phyloP scores from a whole-genome alignment of 2,329 filamentous ascomycete genomes.

The Rugonectria rugulosa region DNA sequence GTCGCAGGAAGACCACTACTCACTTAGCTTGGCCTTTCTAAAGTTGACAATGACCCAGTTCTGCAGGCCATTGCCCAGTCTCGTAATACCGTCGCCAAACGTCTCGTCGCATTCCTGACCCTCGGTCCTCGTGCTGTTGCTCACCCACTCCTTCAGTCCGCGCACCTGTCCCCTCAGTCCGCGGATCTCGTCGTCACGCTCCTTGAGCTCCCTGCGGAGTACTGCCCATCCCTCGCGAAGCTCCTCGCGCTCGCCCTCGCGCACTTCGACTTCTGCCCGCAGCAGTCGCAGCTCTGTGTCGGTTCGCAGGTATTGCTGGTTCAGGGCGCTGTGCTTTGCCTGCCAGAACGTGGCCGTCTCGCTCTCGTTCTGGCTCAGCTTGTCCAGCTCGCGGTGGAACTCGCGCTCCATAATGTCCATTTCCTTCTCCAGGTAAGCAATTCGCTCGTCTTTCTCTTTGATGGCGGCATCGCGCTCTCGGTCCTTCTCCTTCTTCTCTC shows the following conservation, averaged over 20 bases:
- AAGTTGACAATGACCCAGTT: constrained; percentile 79
- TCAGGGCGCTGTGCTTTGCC: constrained; percentile 59
- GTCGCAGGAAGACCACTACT: constrained; percentile 26
- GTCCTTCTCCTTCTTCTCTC: constrained; percentile 35
- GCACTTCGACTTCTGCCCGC: constrained; percentile 56
- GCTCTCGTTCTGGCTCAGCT: constrained; percentile 60
- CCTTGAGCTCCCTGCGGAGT: constrained; percentile 53
- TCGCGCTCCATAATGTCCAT: constrained; percentile 60
- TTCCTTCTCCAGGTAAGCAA: constrained; percentile 61
- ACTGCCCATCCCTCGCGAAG: constrained; percentile 59
- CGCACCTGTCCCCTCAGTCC: constrained; percentile 66
- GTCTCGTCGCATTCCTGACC: constrained; percentile 72
- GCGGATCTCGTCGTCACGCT: constrained; percentile 64
- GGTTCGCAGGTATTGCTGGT: constrained; percentile 59
- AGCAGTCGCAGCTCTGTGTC: constrained; percentile 63
- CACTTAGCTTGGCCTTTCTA: constrained; percentile 66
- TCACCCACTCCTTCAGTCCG: constrained; percentile 76
- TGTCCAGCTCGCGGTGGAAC: constrained; percentile 61
- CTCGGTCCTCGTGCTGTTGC: constrained; percentile 68
- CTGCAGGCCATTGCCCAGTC: constrained; percentile 72
- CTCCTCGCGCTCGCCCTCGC: constrained; percentile 56
- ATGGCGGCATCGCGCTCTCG: constrained; percentile 42
- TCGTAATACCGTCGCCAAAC: constrained; percentile 67
- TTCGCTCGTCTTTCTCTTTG: constrained; percentile 59
- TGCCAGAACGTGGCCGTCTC: constrained; percentile 67